Percentiles rank a stretch among this genome's conserved stretches.
phyloP scores from a whole-genome alignment of 345 rosid genomes.

The Eucalyptus coolabah region DNA sequence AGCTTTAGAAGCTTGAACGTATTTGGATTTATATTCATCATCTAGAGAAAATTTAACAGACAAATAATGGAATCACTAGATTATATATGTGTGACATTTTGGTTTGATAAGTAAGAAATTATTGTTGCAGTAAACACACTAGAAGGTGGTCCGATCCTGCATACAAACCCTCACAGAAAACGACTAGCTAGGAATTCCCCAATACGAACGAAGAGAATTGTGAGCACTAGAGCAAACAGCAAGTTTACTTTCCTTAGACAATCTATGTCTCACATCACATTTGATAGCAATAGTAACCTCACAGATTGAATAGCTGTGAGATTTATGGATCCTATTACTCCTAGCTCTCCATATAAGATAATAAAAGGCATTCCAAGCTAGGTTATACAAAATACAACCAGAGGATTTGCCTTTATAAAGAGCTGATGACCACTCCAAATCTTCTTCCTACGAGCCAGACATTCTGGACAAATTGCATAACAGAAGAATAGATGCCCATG shows the following conservation, averaged over 20 bases:
- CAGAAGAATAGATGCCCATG: neutral
- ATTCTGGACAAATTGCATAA: neutral
- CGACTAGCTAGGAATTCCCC: neutral
- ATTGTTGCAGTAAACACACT: too few relatives aligned
- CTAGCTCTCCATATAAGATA: neutral
- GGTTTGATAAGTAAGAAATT: neutral
- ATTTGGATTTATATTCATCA: neutral
- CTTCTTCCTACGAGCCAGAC: neutral
- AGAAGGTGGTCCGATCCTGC: neutral
- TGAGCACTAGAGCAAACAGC: neutral
- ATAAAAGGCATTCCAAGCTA: neutral
- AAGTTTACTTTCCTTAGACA: neutral
- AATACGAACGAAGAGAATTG: neutral
- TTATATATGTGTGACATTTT: neutral
- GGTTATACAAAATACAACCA: neutral
- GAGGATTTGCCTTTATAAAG: neutral
- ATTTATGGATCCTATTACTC: neutral
- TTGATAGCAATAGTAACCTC: neutral
- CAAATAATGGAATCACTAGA: neutral
- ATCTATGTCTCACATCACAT: neutral
- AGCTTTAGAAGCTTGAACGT: neutral
- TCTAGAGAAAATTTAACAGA: neutral
- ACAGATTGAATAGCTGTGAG: neutral
- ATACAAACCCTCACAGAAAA: neutral
- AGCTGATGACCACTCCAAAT: neutral